These are phyloP conservation scores for Penicillium desertorum DNA, from an alignment of 495 filamentous ascomycete genomes.

Conservation along the genomic window DNA sequence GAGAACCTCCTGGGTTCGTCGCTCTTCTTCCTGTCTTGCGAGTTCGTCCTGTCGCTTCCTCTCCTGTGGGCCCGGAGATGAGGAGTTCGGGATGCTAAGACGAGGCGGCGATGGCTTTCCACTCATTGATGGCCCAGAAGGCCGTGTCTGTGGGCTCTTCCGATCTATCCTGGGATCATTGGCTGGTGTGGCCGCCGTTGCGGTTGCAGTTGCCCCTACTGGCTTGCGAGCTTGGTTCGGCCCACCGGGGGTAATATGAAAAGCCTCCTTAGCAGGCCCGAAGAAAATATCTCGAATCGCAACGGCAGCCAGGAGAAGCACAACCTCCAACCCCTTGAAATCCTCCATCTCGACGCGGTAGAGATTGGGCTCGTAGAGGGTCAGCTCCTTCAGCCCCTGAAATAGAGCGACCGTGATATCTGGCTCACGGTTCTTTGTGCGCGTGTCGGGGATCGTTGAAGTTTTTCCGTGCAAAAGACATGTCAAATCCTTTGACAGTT, in stretches of 20 bases:
- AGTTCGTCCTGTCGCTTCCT: conserved; percentile 47
- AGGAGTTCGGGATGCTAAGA: conserved; percentile 16
- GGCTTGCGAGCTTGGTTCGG: background rate
- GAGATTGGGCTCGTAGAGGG: conserved; percentile 90
- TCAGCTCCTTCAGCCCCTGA: conserved; percentile 64
- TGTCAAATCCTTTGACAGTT: conserved; percentile 77
- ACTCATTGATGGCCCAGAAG: conserved; percentile 6
- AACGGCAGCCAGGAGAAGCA: conserved; percentile 75
- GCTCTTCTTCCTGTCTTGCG: conserved; percentile 61
- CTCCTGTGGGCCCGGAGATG: conserved; percentile 22
- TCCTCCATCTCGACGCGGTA: conserved; percentile 91
- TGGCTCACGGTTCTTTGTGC: conserved; percentile 78
- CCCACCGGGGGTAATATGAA: conserved; percentile 63
- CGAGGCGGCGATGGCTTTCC: conserved; percentile 12
- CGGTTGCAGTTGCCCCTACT: background rate
- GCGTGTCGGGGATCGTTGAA: conserved; percentile 58
- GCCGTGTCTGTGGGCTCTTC: conserved; percentile 15
- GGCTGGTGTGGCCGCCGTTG: background rate
- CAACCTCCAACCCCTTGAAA: conserved; percentile 87
- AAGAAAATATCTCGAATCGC: conserved; percentile 89
- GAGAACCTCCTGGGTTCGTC: conserved; percentile 71
- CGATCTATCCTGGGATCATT: background rate
- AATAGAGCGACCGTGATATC: conserved; percentile 92
- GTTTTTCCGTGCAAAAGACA: conserved; percentile 78
- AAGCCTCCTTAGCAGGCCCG: conserved; percentile 62